Conservation (phyloP, 1,139 yeast species). For the Lizanozyma gosingica region DNA sequence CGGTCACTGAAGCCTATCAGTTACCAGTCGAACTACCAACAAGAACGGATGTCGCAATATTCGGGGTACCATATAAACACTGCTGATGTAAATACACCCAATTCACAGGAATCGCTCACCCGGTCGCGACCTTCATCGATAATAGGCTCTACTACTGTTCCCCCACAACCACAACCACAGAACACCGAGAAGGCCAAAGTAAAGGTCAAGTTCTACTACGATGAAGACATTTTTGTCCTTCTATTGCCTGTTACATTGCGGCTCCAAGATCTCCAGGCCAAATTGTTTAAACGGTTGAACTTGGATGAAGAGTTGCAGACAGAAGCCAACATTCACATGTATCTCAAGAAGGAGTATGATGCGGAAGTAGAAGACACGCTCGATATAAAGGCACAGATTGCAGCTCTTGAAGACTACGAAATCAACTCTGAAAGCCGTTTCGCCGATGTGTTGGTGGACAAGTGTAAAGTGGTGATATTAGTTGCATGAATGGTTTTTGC, state of each 20-base stretch:
- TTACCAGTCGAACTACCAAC: conserved; percentile 35
- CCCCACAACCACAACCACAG: conserved; percentile 3
- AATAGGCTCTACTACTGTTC: not conserved
- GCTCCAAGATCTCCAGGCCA: conserved; percentile 50
- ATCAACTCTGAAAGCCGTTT: not conserved
- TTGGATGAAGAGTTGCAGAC: conserved; percentile 1
- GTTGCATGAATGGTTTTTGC: too few species aligned
- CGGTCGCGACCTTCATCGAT: conserved; percentile 2
- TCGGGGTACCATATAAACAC: conserved; percentile 18
- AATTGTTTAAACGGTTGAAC: conserved; percentile 58
- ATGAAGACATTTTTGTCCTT: conserved; percentile 86
- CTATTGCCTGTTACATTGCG: conserved; percentile 57
- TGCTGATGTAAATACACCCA: conserved; percentile 11
- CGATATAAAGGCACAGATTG: not conserved
- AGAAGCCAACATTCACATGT: not conserved
- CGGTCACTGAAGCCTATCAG: conserved; percentile 31
- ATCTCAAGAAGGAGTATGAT: not conserved
- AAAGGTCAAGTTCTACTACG: conserved; percentile 78
- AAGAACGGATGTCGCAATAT: conserved; percentile 36
- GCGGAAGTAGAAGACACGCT: not conserved
- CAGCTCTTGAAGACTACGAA: not conserved
- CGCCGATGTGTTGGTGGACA: not conserved
- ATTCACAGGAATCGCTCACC: conserved; percentile 10
- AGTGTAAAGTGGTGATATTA: not conserved
- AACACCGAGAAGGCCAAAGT: conserved; percentile 21